Base-by-base conservation (phyloP, 2,329 filamentous ascomycete genomes). In the Myriosclerotinia duriaeana region DNA sequence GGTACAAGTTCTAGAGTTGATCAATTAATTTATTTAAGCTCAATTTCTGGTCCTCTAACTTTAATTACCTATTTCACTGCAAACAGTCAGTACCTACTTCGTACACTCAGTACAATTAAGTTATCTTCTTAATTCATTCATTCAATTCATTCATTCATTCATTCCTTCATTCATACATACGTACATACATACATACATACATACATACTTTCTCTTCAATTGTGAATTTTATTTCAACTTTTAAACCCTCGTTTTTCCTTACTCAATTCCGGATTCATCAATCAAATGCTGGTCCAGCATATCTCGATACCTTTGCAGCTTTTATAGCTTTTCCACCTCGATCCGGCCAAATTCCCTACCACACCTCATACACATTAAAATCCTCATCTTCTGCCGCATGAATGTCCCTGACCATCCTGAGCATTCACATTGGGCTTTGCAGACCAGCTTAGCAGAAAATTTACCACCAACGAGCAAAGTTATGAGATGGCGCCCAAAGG, bases 401-500 rank as follows among this genome's bases (percentile, higher is more conserved):
- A 64, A 38, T 46, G 63, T 64, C 44, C 26, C 46, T 62, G 50
- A 36, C 52, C 38, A 42, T 9, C 34, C 53, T 44, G 34, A 64
- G n/a, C n/a, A 46, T 56, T 55, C 22, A 64, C 11, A 50, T 48
- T 56, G 53, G 65, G 52, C 65, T 64, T 56, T 61, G 64, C 64
- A 61, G 38, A 30, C 38, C 55, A 53, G 64, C 46, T 66, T 66
- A 61, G 64, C 55, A 61, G 56, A 55, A 52, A 48, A 22, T 53
- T 66, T 38, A 15, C 34, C 44, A 4, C 53, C 30, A 53, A 26
- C 34, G 36, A 58, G 64, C 55, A 66, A 67, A 70, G 60, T 55
- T 48, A 69, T 64, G 64, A 66, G 60, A 76, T 76, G 74, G 71
- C 73, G 48, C 73, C 72, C 26, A 71, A 67, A 62, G 67, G 53